Percentiles rank a stretch among this genome's conserved stretches.
Conservation (phyloP, 306 rosid genomes). For the Luffa acutangula region DNA sequence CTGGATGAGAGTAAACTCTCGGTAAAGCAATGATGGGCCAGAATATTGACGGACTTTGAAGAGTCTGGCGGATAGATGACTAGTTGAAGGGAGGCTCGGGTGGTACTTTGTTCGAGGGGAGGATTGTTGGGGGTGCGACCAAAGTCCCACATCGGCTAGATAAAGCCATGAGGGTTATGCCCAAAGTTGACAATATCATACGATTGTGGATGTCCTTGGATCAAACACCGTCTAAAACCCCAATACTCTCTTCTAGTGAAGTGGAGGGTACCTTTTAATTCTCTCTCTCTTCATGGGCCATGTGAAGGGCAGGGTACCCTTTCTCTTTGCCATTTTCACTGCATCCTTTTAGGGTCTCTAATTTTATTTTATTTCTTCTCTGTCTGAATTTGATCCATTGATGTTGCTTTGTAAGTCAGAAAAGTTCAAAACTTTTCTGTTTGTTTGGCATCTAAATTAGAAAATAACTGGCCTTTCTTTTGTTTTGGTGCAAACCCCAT, state of each 20-base stretch:
- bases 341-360: not conserved
- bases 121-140: too few species aligned
- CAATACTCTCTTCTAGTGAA: not conserved
- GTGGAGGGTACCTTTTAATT: not conserved
- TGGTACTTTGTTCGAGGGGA: too few species aligned
- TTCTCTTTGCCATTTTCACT: not conserved
- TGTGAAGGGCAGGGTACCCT: not conserved
- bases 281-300: not conserved
- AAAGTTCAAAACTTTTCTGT: conserved; percentile 1
- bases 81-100: too few species aligned
- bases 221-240: not conserved
- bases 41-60: too few species aligned
- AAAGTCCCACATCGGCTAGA: too few species aligned
- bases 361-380: not conserved
- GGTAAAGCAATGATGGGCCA: too few species aligned
- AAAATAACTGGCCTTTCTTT: not conserved
- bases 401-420: not conserved
- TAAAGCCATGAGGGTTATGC: too few species aligned
- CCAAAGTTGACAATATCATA: too few species aligned
- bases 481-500: not conserved
- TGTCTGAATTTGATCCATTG: not conserved
- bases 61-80: too few species aligned
- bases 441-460: conserved; percentile 1
- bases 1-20: too few species aligned
- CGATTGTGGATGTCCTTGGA: too few species aligned